Evolutionary conservation across 129 eudicot species (phyloP).

Genomic region (Centaurea solstitialis): DNA sequence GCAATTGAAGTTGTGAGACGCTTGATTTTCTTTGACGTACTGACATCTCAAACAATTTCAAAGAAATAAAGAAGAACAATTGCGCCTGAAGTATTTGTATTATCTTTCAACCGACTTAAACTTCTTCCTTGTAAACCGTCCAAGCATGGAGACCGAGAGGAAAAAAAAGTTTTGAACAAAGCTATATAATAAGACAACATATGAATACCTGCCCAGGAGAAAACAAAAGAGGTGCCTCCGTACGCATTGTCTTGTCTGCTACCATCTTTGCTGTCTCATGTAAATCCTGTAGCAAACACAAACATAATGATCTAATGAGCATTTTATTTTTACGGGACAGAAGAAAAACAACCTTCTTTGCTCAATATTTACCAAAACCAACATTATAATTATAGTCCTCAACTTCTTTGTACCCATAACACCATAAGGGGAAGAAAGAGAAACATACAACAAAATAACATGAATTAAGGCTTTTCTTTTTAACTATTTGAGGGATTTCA

Average conservation of each 20-base stretch:
- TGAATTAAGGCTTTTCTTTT: not conserved
- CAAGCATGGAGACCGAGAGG: not conserved
- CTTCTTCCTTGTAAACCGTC: not conserved
- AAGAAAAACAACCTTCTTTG: not conserved
- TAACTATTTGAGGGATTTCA: not conserved
- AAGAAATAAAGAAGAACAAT: not conserved
- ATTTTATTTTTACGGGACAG: not conserved
- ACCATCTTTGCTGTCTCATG: conserved; percentile 66
- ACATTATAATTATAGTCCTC: not conserved
- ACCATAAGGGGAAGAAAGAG: not conserved
- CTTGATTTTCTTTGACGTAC: not conserved
- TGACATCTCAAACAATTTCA: not conserved
- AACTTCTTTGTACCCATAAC: not conserved
- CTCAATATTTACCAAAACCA: not conserved
- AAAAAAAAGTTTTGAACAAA: not conserved
- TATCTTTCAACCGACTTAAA: not conserved
- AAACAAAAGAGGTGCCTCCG: conserved; percentile 90
- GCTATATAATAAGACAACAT: not conserved
- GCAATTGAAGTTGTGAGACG: not conserved
- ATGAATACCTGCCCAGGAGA: conserved; percentile 88
- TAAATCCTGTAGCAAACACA: conserved; percentile 42
- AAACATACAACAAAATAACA: not conserved
- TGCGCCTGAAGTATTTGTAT: not conserved
- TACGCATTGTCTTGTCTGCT: conserved; percentile 86
- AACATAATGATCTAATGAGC: not conserved